phyloP scores from a whole-genome alignment of 768 basidiomycete species.

The Crassisporium funariophilum region DNA sequence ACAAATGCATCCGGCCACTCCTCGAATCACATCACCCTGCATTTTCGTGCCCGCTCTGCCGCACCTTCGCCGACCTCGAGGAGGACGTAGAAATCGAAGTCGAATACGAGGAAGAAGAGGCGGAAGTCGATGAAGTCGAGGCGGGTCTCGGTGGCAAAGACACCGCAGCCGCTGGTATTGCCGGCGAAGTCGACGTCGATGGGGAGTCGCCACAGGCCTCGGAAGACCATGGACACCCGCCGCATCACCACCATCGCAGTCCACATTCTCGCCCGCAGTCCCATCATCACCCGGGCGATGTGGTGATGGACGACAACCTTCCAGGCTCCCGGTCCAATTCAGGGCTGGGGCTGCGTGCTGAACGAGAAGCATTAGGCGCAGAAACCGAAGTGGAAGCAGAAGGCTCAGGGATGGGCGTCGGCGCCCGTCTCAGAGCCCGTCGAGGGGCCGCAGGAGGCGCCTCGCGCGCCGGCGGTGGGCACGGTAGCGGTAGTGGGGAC shows the following conservation, averaged over 20 bases:
- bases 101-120: conserved; percentile 31
- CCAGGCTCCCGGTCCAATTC: conserved; percentile 22
- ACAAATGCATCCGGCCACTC: conserved; percentile 95
- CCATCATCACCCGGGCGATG: conserved; percentile 1
- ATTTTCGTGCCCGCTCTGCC: conserved; percentile 93
- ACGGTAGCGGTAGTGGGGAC: conserved; percentile 17
- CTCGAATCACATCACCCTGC: conserved; percentile 88
- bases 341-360: conserved; percentile 20
- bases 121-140: conserved; percentile 24
- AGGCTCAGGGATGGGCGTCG: conserved; percentile 23
- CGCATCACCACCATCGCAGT: conserved; percentile 2
- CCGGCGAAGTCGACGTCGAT: conserved; percentile 19
- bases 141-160: conserved; percentile 15
- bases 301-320: conserved; percentile 14
- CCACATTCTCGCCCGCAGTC: conserved; percentile 4
- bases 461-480: conserved; percentile 1
- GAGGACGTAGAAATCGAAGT: conserved; percentile 81
- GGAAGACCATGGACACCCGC: conserved; percentile 14
- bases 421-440: conserved; percentile 13
- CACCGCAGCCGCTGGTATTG: conserved; percentile 10
- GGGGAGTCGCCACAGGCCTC: conserved; percentile 19
- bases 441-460: conserved; percentile 6
- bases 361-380: conserved; percentile 28
- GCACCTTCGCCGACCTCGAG: conserved; percentile 93
- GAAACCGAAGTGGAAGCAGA: conserved; percentile 44